A percentile compares a stretch with the other conserved stretches of the same genome.
Conservation (phyloP, 345 rosid genomes). For the Eucalyptus pauciflora region DNA sequence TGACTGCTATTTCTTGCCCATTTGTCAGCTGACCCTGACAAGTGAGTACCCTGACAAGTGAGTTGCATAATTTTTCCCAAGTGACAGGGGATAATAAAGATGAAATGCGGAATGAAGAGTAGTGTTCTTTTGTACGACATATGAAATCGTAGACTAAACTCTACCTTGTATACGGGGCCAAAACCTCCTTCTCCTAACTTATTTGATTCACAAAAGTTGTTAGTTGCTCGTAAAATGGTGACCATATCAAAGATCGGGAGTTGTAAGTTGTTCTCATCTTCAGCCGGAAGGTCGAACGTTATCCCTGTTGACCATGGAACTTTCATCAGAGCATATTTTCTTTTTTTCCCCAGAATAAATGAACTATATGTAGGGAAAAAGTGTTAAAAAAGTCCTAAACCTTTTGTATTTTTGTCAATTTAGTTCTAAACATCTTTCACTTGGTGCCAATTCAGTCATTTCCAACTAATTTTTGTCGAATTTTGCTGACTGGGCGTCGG, state of each 20-base stretch:
- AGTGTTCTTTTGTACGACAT: neutral
- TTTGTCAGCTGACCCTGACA: neutral
- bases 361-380: too few relatives aligned
- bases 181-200: neutral
- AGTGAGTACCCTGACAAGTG: too few relatives aligned
- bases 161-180: neutral
- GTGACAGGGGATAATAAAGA: neutral
- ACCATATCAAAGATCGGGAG: neutral
- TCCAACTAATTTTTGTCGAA: too few relatives aligned
- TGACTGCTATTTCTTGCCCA: slow-evolving; percentile 1
- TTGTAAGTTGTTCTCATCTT: neutral
- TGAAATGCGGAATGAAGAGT: neutral
- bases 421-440: too few relatives aligned
- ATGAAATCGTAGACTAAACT: neutral
- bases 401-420: too few relatives aligned
- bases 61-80: neutral
- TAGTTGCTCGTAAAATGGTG: neutral
- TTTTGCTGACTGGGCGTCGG: too few relatives aligned
- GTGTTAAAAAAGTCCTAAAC: too few relatives aligned
- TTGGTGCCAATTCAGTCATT: too few relatives aligned
- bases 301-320: neutral
- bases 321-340: neutral
- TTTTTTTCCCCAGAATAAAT: neutral
- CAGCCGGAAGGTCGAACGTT: neutral
- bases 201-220: neutral